These are phyloP conservation scores for Penicillium pulvis DNA, from an alignment of 495 filamentous ascomycete species.

Conservation along the genomic window DNA sequence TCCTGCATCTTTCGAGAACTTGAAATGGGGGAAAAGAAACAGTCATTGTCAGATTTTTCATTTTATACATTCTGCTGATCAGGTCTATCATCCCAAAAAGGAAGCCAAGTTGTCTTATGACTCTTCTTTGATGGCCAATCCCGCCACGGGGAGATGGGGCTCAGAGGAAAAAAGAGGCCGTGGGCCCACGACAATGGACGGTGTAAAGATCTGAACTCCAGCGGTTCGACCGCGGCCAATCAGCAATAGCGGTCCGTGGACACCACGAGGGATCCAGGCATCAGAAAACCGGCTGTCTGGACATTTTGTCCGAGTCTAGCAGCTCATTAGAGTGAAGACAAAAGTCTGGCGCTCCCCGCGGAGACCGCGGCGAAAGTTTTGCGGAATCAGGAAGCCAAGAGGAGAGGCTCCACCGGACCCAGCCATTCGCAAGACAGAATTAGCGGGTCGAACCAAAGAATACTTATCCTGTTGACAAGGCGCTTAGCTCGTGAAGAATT, in stretches of 20 bases:
- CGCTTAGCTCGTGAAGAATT: neutral
- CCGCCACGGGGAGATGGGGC: neutral
- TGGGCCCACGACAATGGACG: conserved; percentile 8
- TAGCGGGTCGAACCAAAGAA: neutral
- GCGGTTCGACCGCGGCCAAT: conserved; percentile 8
- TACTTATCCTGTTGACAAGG: neutral
- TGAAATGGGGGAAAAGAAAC: neutral
- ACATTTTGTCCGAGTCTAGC: neutral
- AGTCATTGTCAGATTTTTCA: neutral
- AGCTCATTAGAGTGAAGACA: conserved; percentile 21
- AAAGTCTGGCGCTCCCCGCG: conserved; percentile 16
- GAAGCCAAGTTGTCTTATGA: conserved; percentile 34
- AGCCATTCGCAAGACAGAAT: neutral
- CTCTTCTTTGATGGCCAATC: conserved; percentile 12
- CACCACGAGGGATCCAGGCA: neutral
- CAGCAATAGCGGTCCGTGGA: neutral
- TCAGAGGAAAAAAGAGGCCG: neutral
- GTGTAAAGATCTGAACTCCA: conserved; percentile 3
- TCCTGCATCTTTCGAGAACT: neutral
- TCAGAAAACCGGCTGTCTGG: too few relatives aligned
- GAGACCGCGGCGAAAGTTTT: conserved; percentile 18
- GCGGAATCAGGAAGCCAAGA: conserved; percentile 29
- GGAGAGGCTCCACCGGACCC: conserved; percentile 21
- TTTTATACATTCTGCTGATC: conserved; percentile 19
- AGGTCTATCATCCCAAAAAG: conserved; percentile 17